Base-by-base conservation (phyloP, 1,284 basidiomycete genomes). In the Ganoderma leucocontextum region DNA sequence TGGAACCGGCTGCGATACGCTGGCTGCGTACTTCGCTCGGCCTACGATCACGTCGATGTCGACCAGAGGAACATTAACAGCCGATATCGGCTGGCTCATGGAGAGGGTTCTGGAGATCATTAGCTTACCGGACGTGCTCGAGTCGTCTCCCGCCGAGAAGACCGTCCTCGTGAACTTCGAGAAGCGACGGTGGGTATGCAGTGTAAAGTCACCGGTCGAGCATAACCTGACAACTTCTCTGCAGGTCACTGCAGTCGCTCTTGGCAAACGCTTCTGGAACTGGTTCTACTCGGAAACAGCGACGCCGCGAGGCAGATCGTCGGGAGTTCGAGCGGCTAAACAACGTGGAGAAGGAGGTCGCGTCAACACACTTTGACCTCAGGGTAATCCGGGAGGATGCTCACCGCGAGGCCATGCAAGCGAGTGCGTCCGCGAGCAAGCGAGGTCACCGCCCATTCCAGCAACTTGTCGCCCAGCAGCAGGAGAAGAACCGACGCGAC, bases 401-500 rank as follows among this genome's bases (percentile, higher is more conserved):
- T 4, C 80, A 85, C 57, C 84, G 89, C 22, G 93, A 94, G 79
- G 86, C 85, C 0, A 71, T 81, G 0, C 82, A 86, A 59, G 80
- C 84, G 29, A 77, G 74, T 8, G 80, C 83, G 25, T 77, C 83
- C 6, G 82, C 86, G 0, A 78, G 79, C 2, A 89, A 85, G 76
- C 88, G 87, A 69, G 75, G 80, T 19, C 79, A 83, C n/a, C 86
- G 90, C 2, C 92, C 93, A 0, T 95, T 95, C 84, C 86, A 89
- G 64, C 82, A 81, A 35, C 80, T 91, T 3, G 84, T 94, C 25
- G 71, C 83, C 3, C 75, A 82, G 29, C 93, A 95, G 77, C 84
- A 90, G 66, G 93, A 95, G 76, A 95, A 95, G 82, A 89, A 87
- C 79, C 89, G 91, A 63, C 87, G 93, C 33, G 93, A 95, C 79